phyloP scores from a whole-genome alignment of 352 stramenopile species.

The Phytophthora palmivora region DNA sequence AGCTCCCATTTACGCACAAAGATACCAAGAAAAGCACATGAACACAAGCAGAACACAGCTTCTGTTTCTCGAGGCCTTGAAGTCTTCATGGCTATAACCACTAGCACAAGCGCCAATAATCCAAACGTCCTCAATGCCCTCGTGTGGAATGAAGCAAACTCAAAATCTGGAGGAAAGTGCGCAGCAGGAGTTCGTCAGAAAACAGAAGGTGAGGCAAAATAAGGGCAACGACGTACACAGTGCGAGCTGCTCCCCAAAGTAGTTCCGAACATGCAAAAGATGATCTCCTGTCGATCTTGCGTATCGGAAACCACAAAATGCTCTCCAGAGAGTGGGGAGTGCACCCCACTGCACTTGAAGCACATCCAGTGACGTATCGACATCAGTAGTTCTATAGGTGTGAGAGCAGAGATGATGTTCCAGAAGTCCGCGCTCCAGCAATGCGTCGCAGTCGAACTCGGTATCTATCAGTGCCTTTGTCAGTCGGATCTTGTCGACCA shows the following conservation, averaged over 20 bases:
- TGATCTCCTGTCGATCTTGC: slow-evolving; percentile 44
- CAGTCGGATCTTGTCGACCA: slow-evolving; percentile 80
- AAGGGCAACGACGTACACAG: slow-evolving; percentile 64
- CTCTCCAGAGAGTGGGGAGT: slow-evolving; percentile 37
- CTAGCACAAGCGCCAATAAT: slow-evolving; percentile 43
- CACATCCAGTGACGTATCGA: slow-evolving; percentile 74
- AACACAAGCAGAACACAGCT: slow-evolving; percentile 55
- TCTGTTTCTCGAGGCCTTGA: slow-evolving; percentile 13
- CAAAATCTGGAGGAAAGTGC: slow-evolving; percentile 49
- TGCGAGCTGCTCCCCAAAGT: slow-evolving; percentile 83
- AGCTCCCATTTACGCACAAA: slow-evolving; percentile 76
- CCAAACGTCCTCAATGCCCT: slow-evolving; percentile 49
- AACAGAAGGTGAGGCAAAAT: neutral
- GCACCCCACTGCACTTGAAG: slow-evolving; percentile 61
- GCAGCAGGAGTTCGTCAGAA: slow-evolving; percentile 4
- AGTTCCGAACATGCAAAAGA: slow-evolving; percentile 69
- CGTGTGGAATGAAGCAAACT: slow-evolving; percentile 70
- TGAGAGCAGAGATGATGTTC: slow-evolving; percentile 65
- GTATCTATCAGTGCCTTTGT: slow-evolving; percentile 75
- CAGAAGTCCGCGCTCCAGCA: slow-evolving; percentile 58
- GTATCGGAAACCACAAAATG: slow-evolving; percentile 23
- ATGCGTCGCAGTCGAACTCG: slow-evolving; percentile 77
- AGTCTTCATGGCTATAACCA: slow-evolving; percentile 25
- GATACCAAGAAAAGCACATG: slow-evolving; percentile 49
- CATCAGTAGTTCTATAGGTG: slow-evolving; percentile 60